A percentile compares a stretch with the other conserved stretches of the same genome.
These are phyloP conservation scores for Tirmania nivea DNA, from an alignment of 495 filamentous ascomycete species.

Conservation along the genomic window DNA sequence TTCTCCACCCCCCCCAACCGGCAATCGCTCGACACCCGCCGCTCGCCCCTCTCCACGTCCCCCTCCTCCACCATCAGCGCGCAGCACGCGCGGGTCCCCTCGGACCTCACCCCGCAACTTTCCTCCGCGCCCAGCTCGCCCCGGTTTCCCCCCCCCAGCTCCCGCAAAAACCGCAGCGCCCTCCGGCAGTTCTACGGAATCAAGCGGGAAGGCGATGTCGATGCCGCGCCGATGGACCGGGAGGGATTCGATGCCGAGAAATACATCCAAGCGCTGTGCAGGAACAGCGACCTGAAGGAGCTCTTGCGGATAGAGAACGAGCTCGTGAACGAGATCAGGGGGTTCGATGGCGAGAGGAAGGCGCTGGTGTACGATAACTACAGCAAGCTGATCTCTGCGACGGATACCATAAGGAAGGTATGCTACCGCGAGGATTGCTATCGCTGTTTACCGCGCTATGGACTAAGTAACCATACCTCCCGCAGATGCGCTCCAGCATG, in stretches of 20 bases:
- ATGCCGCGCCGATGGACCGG: conserved; percentile 33
- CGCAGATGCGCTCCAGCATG: conserved; percentile 47
- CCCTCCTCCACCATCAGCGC: conserved; percentile 37
- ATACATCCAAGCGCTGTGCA: conserved; percentile 43
- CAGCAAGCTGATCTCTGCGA: conserved; percentile 79
- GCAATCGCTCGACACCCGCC: background rate
- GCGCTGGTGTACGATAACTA: conserved; percentile 97
- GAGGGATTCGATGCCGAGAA: conserved; percentile 32
- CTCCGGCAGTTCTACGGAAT: conserved; percentile 90
- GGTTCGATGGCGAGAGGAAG: conserved; percentile 85
- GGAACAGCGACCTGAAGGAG: conserved; percentile 39
- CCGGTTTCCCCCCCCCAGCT: conserved; percentile 9
- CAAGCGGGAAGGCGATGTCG: conserved; percentile 29
- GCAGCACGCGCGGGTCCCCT: conserved; percentile 40
- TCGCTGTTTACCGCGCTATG: background rate
- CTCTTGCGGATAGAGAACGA: conserved; percentile 41
- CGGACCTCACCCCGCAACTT: conserved; percentile 32
- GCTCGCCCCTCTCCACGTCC: conserved; percentile 34
- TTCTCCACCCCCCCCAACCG: conserved; percentile 24
- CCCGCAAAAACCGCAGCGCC: conserved; percentile 49
- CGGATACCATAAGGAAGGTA: conserved; percentile 73
- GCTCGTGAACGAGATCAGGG: conserved; percentile 54
- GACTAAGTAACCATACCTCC: conserved; percentile 3
- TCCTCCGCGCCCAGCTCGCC: conserved; percentile 2
- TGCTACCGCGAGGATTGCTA: conserved; percentile 6